Base-by-base conservation (phyloP, 1,139 yeast species). In the Candida dubliniensis region DNA sequence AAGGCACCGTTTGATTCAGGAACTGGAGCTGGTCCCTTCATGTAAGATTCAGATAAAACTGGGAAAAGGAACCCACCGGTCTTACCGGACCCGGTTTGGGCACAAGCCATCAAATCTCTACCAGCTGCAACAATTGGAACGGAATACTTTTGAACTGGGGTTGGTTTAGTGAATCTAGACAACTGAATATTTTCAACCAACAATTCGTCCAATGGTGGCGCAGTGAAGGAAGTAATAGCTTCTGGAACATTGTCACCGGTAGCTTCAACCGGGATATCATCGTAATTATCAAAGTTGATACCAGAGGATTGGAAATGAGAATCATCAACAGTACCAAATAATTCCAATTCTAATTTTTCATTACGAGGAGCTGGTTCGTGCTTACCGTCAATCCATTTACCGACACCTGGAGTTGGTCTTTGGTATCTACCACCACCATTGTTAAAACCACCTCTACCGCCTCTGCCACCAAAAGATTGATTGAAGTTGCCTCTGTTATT, bases 1-100 rank as follows among this genome's bases (percentile, higher is more conserved):
- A 82, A 81, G 51, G 82, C 81, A 48, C 82, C 81, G 47, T 69
- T 62, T 24, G 70, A 52, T 56, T 76, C 81, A 43, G 86, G 83
- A 38, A 67, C 59, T 43, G 83, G 77, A 47, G 89, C 79, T 49
- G 99, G 99, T 40, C 99, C 99, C 59, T 77, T 81, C 67, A 81
- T 74, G 73, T 84, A 93, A 50, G 95, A 87, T 73, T 91, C 93
- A 39, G 96, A 87, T 58, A 93, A 79, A 48, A 95, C 96, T 55
- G 99, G 99, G 87, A 93, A 93, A 64, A 93, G 78, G 80, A 93
- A 93, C 55, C 99, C 99, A 79, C 99, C 98, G 65, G 99, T 93
- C 77, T 93, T 93, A 81, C 99, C 99, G 47, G 98, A 91, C 87
- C 95, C 98, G 59, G 99, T 93, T 77, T 93, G 99, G 52, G 99